Base-by-base conservation (phyloP, 495 filamentous ascomycete species). In the Emericellopsis terricola region DNA sequence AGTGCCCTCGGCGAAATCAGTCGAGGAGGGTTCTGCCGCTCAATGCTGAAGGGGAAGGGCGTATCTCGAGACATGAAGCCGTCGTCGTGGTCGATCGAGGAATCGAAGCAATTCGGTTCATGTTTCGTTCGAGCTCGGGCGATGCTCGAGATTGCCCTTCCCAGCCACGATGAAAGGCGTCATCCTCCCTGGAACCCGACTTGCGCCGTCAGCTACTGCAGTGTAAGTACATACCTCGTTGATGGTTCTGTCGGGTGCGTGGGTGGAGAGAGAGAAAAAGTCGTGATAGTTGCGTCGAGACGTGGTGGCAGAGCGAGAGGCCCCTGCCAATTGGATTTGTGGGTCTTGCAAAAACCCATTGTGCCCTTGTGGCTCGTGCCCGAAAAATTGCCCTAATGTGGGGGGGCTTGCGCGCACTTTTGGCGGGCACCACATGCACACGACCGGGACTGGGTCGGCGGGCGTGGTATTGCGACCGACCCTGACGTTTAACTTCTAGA, bases 21-120 rank as follows among this genome's bases (percentile, higher is more conserved):
- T 50, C 55, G 55, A 54, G 68, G 49, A 82, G 78, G 84, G 83
- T 86, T 92, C 81, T 87, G 79, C 60, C 76, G 81, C 82, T 83
- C 81, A 71, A 63, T 70, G 71, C 58, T 60, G 64, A 63, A 64
- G 69, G 68, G 68, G 70, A 71, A 58, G 64, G 64, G 75, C 74
- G 78, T 85, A 73, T 84, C 80, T 13, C 13, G 21, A 55, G 37
- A 33, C 6, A 27, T 36, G 8, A 13, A 21, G 29, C 38, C 18
- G 15, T 11, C 2, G 28, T 18, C 28, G 16, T 41, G 30, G 34
- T 32, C 40, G 39, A 40, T 29, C 30, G 4, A 31, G 23, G 41
- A 15, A 36, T 40, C 23, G 23, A 11, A 26, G 11, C 6, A 26
- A 26, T 6, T 26, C 19, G n/a, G 33, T 23, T 29, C 38, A 19